Evolutionary conservation across 805 yeast genomes (phyloP).

Genomic region (Pichia thaimueangensis): DNA sequence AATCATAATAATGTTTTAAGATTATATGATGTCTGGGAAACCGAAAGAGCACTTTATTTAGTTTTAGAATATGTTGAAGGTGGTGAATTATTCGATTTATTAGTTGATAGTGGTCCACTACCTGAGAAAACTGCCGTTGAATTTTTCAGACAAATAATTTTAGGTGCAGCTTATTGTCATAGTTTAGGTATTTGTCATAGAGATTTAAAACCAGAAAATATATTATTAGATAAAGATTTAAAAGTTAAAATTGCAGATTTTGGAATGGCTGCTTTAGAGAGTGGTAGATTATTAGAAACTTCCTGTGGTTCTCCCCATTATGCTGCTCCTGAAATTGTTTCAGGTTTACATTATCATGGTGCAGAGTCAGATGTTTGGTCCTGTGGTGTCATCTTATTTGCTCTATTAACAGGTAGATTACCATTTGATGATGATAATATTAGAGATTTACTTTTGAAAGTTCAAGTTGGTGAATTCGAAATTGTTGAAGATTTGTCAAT

Average conservation of each 20-base stretch:
- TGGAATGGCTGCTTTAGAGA: slow-evolving; percentile 97
- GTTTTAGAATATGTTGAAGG: slow-evolving; percentile 95
- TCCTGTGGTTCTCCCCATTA: slow-evolving; percentile 98
- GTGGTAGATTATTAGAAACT: slow-evolving; percentile 76
- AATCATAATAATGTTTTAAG: slow-evolving; percentile 76
- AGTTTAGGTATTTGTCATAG: slow-evolving; percentile 66
- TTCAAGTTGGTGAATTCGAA: slow-evolving; percentile 79
- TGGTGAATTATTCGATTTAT: slow-evolving; percentile 89
- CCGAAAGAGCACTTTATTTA: slow-evolving; percentile 72
- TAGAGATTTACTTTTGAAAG: slow-evolving; percentile 78
- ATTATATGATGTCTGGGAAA: slow-evolving; percentile 82
- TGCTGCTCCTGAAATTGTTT: slow-evolving; percentile 96
- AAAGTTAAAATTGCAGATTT: slow-evolving; percentile 96
- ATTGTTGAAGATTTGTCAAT: slow-evolving; percentile 75
- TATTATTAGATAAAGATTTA: slow-evolving; percentile 69
- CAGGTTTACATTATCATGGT: slow-evolving; percentile 93
- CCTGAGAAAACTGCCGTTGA: slow-evolving; percentile 86
- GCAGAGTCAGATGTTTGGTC: slow-evolving; percentile 98
- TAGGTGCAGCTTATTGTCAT: slow-evolving; percentile 63
- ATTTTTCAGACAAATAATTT: slow-evolving; percentile 69
- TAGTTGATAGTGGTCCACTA: slow-evolving; percentile 81
- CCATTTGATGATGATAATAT: slow-evolving; percentile 98
- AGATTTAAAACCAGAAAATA: slow-evolving; percentile 76
- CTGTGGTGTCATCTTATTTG: slow-evolving; percentile 92
- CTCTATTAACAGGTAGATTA: slow-evolving; percentile 86